Evolutionary conservation across 805 yeast species (phyloP), one percentile per base, ranked within the genome.

Genomic region (Candida palmyrensis): DNA sequence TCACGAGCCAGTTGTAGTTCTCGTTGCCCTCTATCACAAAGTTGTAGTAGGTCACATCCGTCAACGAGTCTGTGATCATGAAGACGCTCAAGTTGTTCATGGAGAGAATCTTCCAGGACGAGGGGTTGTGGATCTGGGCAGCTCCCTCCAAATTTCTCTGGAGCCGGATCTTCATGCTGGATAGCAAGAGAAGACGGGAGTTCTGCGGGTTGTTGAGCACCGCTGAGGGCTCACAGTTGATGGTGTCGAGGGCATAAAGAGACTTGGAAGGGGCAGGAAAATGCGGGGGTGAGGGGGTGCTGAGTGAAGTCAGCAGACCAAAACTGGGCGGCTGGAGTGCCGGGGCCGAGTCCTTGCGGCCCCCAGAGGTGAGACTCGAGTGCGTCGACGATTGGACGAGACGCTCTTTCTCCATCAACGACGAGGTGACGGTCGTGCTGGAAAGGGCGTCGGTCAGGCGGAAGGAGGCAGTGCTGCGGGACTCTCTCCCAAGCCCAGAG

Each of bases 91-190:
- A 48, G 11, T 54, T 37, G 38, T 46, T 65, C 72, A 66, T 66
- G 1, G 68, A 53, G 15, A 66, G 42, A 7, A 66, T 57, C 26
- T 62, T 52, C 72, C 72, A 66, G 2, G 70, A 57, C 3, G 69
- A 62, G n/a, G 65, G 60, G 33, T 46, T 50, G 29, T 52, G 49
- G 19, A 62, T 47, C 16, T 46, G 44, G 3, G 47, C 51, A 31
- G 50, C 48, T 2, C 53, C 36, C 27, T 55, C 63, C 32, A 56
- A 33, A 31, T 62, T 66, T 36, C 50, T 51, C 37, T 66, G 72
- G 17, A 66, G 49, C 30, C 68, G 50, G 14, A 66, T 48, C 4
- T 61, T 57, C 57, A 59, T 55, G 13, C 51, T 41, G 24, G 53
- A 52, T 21, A 63, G 46, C 10, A 57, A 37, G 11, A 59, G 33